phyloP scores from a whole-genome alignment of 805 yeast genomes.

The Zygoascus tannicola region DNA sequence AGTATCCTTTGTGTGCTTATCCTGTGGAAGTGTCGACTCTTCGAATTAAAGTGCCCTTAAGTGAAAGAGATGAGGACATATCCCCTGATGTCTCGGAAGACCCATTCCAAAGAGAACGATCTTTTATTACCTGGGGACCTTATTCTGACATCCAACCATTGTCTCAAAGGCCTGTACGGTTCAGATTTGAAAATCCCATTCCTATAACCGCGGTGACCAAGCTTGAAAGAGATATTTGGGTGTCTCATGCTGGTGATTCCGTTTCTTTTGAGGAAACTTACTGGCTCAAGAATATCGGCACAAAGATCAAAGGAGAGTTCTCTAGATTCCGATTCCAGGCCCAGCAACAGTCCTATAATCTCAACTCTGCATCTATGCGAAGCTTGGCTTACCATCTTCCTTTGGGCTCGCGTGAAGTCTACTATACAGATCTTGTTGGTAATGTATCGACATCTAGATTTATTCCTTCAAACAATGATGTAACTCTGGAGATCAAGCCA shows the following conservation, averaged over 20 bases:
- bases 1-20: slow-evolving; percentile 56
- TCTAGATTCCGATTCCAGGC: slow-evolving; percentile 55
- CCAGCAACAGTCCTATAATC: slow-evolving; percentile 31
- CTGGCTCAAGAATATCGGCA: slow-evolving; percentile 69
- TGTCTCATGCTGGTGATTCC: slow-evolving; percentile 73
- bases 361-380: slow-evolving; percentile 50
- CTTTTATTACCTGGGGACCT: slow-evolving; percentile 48
- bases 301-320: slow-evolving; percentile 49
- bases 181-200: slow-evolving; percentile 53
- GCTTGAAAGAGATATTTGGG: slow-evolving; percentile 71
- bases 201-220: slow-evolving; percentile 56
- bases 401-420: slow-evolving; percentile 49
- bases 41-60: slow-evolving; percentile 8
- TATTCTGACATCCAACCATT: slow-evolving; percentile 38
- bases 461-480: slow-evolving; percentile 12
- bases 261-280: slow-evolving; percentile 77
- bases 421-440: slow-evolving; percentile 84
- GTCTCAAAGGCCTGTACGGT: slow-evolving; percentile 39
- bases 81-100: slow-evolving; percentile 18
- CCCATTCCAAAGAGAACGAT: slow-evolving; percentile 28
- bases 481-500: slow-evolving; percentile 53
- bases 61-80: neutral
- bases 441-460: slow-evolving; percentile 71
- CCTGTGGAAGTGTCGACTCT: slow-evolving; percentile 30
- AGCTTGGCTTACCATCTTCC: slow-evolving; percentile 52